Evolutionary conservation across 192 early-diverging fungal genomes (phyloP), one percentile per base, ranked within the genome.

Genomic region (Coemansia sp.): DNA sequence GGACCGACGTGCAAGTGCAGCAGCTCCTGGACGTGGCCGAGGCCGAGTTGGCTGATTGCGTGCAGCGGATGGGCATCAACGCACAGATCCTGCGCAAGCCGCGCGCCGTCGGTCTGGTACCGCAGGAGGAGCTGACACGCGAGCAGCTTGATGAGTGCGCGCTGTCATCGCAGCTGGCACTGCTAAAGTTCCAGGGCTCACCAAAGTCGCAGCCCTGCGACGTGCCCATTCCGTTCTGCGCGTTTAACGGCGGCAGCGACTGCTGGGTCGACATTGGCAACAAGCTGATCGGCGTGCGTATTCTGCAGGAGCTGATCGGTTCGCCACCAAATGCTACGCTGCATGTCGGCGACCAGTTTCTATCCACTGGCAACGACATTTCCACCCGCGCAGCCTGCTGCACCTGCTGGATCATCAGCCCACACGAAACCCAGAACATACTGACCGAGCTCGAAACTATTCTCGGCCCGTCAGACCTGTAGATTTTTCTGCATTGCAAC

Each of bases 221-320:
- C 32, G 79, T 67, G 20, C 70, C 82, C 0, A 79, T 95, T 8
- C 93, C 93, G 2, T 95, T 92, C 75, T 95, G 93, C 59, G 90
- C 90, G 15, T 95, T 95, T 49, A 93, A 93, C 67, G 93, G 93
- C 49, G 93, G 93, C 20, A 81, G 57, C 53, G 93, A 95, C 64
- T 88, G 88, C 50, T 95, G 89, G 88, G 86, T 95, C 7, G 93
- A 95, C 47, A 88, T 95, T 56, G 93, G 93, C 23, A 95, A 93
- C 79, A 95, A 95, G 70, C 74, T 94, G 10, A 92, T 95, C 52
- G 93, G 91, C 57, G 93, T 95, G 3, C 78, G 83, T 48, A 83
- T 95, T 11, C 64, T 95, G 48, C 87, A 85, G 62, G 61, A 81
- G 3, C 80, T 81, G 43, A 73, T 94, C 1, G 79, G 78, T 6